Evolutionary conservation across 192 early-diverging fungal species (phyloP).

Genomic region (Linnemannia zychae): DNA sequence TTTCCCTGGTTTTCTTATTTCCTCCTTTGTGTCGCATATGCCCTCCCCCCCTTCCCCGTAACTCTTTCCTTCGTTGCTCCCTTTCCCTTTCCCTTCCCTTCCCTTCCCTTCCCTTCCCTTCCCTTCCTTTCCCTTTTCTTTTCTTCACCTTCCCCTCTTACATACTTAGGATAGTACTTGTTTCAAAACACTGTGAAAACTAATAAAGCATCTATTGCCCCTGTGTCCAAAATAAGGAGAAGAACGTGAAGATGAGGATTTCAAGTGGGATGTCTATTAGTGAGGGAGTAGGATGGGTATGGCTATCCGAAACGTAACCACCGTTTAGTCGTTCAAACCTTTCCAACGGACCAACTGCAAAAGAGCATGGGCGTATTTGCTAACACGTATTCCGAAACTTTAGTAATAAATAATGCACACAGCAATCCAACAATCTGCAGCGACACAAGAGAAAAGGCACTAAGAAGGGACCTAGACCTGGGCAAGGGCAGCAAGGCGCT

Average conservation of each 20-base stretch:
- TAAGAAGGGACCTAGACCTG: not conserved
- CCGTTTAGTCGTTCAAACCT: not conserved
- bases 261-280: no score
- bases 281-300: not conserved
- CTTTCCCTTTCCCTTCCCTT: not conserved
- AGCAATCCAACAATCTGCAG: no score
- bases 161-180: not conserved
- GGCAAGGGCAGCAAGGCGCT: not conserved
- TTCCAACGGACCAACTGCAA: not conserved
- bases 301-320: not conserved
- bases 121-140: not conserved
- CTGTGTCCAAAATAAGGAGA: not conserved
- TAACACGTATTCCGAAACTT: not conserved
- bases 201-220: not conserved
- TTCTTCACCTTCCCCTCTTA: not conserved
- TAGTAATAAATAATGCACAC: not conserved
- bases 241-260: not conserved
- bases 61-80: not conserved
- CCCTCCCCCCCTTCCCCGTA: not conserved
- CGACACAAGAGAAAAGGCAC: not conserved
- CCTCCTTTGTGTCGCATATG: not conserved
- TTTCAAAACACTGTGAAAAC: not conserved
- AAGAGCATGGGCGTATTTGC: not conserved
- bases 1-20: constrained; percentile 5
- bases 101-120: not conserved